Percentiles rank a stretch among this genome's conserved stretches.
Conservation (phyloP, 2,329 filamentous ascomycete species). For the Colletotrichum sp. region DNA sequence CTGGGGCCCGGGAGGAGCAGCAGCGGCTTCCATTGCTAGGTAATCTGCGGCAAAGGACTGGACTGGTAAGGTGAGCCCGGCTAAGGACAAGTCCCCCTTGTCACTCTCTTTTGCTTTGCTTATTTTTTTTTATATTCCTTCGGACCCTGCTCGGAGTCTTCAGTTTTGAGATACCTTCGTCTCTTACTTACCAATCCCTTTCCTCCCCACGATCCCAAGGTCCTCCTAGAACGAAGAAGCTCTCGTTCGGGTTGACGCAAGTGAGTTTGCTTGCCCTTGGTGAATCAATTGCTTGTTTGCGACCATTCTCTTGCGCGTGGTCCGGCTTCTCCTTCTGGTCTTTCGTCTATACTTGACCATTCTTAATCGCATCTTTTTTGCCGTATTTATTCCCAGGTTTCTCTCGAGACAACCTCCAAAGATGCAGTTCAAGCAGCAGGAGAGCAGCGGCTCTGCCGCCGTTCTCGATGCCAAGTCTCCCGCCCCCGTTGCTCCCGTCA, state of each 20-base stretch:
- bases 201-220: not conserved
- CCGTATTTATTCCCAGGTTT: not conserved
- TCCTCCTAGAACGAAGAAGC: slow-evolving; percentile 10
- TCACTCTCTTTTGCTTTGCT: not conserved
- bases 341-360: slow-evolving; percentile 3
- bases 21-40: not conserved
- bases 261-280: slow-evolving; percentile 8
- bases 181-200: not conserved
- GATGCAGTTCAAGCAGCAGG: slow-evolving; percentile 39
- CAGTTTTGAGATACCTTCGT: not conserved
- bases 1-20: not conserved
- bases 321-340: slow-evolving; percentile 2
- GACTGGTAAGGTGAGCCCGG: slow-evolving; percentile 1
- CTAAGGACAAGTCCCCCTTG: not conserved
- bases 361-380: slow-evolving; percentile 8
- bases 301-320: slow-evolving; percentile 13
- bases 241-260: slow-evolving; percentile 16
- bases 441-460: slow-evolving; percentile 37
- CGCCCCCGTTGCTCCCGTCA: slow-evolving; percentile 36
- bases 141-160: slow-evolving; percentile 15
- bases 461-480: slow-evolving; percentile 33
- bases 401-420: not conserved
- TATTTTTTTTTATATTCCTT: slow-evolving; percentile 9
- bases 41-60: not conserved
- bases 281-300: not conserved